Percentiles rank a stretch among this genome's conserved stretches.
phyloP scores from a whole-genome alignment of 495 filamentous ascomycete species.

The Neurospora tetrasperma region DNA sequence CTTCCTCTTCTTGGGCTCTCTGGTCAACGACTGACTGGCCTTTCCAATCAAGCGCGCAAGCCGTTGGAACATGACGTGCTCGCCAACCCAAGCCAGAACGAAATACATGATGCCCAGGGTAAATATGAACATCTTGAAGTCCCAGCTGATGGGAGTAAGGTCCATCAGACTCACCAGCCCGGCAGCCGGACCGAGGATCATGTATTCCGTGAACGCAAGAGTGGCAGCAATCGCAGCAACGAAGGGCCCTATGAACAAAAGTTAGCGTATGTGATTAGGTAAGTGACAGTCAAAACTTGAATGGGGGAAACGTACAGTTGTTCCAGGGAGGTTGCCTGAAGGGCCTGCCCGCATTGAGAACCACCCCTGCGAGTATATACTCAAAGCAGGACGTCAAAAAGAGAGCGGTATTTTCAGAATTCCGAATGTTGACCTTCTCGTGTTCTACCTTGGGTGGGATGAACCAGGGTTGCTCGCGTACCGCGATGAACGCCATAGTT shows the following conservation, averaged over 20 bases:
- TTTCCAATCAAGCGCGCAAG: constrained; percentile 60
- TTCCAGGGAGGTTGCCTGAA: constrained; percentile 72
- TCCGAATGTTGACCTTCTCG: constrained; percentile 71
- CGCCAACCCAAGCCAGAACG: constrained; percentile 53
- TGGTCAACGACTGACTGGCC: constrained; percentile 42
- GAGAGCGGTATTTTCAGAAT: constrained; percentile 84
- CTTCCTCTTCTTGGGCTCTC: constrained; percentile 64
- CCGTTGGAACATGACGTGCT: constrained; percentile 57
- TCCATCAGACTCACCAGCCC: constrained; percentile 73
- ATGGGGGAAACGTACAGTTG: constrained; percentile 52
- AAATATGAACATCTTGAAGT: constrained; percentile 64
- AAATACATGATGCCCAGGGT: constrained; percentile 59
- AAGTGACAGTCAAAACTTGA: constrained; percentile 5
- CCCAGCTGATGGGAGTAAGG: constrained; percentile 59
- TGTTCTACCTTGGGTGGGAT: constrained; percentile 64
- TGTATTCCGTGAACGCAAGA: constrained; percentile 55
- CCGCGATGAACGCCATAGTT: constrained; percentile 56
- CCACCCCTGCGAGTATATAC: constrained; percentile 80
- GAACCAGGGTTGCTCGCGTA: constrained; percentile 75
- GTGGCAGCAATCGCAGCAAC: constrained; percentile 63
- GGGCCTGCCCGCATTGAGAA: constrained; percentile 80
- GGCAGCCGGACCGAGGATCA: constrained; percentile 61
- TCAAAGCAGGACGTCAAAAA: constrained; percentile 89
- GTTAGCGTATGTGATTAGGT: constrained; percentile 6
- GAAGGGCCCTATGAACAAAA: constrained; percentile 57